A percentile compares a stretch with the other conserved stretches of the same genome.
These are phyloP conservation scores for Collybiopsis luxurians DNA, from an alignment of 768 basidiomycete species.

Conservation along the genomic window DNA sequence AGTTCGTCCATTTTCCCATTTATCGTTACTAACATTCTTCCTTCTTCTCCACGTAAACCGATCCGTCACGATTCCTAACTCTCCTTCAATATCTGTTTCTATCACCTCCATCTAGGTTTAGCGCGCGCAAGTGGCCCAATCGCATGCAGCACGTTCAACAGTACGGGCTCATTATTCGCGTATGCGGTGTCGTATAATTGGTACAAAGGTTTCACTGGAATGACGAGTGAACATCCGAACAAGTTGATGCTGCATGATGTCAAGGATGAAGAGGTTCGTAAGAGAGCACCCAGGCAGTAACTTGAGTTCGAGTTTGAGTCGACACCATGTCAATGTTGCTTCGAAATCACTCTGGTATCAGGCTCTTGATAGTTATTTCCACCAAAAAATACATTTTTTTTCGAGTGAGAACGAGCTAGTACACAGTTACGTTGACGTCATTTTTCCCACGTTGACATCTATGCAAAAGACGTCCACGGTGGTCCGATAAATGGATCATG, in stretches of 20 bases:
- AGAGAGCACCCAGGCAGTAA: conserved; percentile 40
- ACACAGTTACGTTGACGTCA: too few relatives aligned
- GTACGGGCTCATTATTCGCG: conserved; percentile 84
- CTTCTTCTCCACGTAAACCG: neutral
- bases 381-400: too few relatives aligned
- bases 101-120: conserved; percentile 49
- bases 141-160: conserved; percentile 75
- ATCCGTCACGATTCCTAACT: neutral
- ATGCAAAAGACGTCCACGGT: too few relatives aligned
- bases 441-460: too few relatives aligned
- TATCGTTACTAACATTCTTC: too few relatives aligned
- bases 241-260: conserved; percentile 82
- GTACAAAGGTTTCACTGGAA: conserved; percentile 91
- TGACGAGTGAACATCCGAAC: conserved; percentile 66
- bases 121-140: conserved; percentile 75
- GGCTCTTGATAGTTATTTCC: too few relatives aligned
- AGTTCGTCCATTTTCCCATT: conserved; percentile 39
- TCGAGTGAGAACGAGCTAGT: too few relatives aligned
- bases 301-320: too few relatives aligned
- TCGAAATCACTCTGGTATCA: too few relatives aligned
- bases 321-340: too few relatives aligned
- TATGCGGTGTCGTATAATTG: conserved; percentile 94
- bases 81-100: neutral
- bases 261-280: conserved; percentile 76
- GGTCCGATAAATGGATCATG: too few relatives aligned